Evolutionary conservation across 176 grass and related monocot genomes (phyloP), one percentile per base, ranked within the genome.

Genomic region (Bonia amplexicaulis): DNA sequence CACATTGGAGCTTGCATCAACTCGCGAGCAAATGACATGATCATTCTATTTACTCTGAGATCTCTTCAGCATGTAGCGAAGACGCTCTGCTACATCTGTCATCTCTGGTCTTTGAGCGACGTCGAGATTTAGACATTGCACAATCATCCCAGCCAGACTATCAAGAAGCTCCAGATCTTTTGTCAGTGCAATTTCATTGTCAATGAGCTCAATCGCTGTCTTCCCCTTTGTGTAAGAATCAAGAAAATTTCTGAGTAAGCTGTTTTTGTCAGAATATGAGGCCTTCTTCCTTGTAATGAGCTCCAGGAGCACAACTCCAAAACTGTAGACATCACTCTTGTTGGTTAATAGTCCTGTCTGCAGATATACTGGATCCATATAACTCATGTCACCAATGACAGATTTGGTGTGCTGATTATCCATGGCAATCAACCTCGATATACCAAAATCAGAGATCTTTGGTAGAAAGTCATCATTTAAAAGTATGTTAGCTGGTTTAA

Each of bases 281-380:
- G 75, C 84, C n/a, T 80, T 54, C 29, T 61, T 79, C n/a, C 74
- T 60, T 11, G 49, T 86, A 13, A 79, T 20, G 16, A 86, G 44
- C 42, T 86, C 84, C 11, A 86, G 45, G 7, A 86, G 58, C 31
- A 86, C 84, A 1, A 86, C 77, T 2, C 77, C 85, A 42, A 87
- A 81, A 20, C 85, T 87, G 39, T 81, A 87, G 12, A 87, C 85
- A 73, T 87, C 85, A 65, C 77, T 81, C 5, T 74, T 81, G 6
- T 60, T 62, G 72, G 76, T 87, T 54, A 87, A 25, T 47, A 26
- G 51, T 2, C 77, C 52, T 19, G 75, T 80, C 0, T 46, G 67
- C 1, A 79, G 1, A 7, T 68, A 86, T 29, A 80, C 49, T n/a
- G 85, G 77, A n/a, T 87, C 85, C 48, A 81, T 29, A 9, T 87